These are phyloP conservation scores for Purpureocillium takamizusanense DNA, from an alignment of 2,329 filamentous ascomycete genomes.

Conservation along the genomic window DNA sequence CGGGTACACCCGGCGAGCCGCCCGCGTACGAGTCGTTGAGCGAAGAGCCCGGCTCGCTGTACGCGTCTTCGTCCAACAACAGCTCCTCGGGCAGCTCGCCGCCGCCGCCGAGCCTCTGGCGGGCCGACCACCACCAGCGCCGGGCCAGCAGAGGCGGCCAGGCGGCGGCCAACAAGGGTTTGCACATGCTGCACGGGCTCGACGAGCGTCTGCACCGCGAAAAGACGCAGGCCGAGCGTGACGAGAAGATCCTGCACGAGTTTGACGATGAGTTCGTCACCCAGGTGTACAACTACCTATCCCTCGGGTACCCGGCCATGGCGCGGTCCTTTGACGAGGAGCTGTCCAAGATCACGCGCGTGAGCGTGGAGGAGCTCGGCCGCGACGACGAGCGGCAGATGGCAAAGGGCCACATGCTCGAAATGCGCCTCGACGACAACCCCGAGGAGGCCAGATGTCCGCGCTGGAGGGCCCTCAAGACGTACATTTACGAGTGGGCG, in stretches of 20 bases:
- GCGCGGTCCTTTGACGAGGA: constrained; percentile 79
- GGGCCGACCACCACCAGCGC: constrained; percentile 4
- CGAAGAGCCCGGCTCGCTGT: constrained; percentile 28
- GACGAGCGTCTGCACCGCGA: constrained; percentile 41
- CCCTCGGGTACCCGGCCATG: constrained; percentile 80
- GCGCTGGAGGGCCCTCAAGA: constrained; percentile 74
- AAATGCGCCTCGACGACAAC: constrained; percentile 34
- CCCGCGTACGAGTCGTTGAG: constrained; percentile 31
- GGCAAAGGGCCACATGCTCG: constrained; percentile 65
- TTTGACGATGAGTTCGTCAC: constrained; percentile 82
- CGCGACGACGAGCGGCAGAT: constrained; percentile 55
- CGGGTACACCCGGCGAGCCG: constrained; percentile 30
- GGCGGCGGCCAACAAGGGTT: constrained; percentile 33
- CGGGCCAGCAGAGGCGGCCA: constrained; percentile 19
- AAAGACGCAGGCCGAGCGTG: constrained; percentile 38
- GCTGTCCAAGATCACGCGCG: constrained; percentile 68
- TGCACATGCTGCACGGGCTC: constrained; percentile 41
- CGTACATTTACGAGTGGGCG: constrained; percentile 86
- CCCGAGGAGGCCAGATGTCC: constrained; percentile 46
- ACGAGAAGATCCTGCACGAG: constrained; percentile 51
- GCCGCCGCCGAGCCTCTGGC: constrained; percentile 11
- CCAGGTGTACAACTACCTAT: constrained; percentile 95
- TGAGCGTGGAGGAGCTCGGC: constrained; percentile 59
- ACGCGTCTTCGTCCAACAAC: constrained; percentile 13
- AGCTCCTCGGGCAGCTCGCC: constrained; percentile 4